phyloP scores from a whole-genome alignment of 73 alveolate genomes.

The Breviolum minutum region DNA sequence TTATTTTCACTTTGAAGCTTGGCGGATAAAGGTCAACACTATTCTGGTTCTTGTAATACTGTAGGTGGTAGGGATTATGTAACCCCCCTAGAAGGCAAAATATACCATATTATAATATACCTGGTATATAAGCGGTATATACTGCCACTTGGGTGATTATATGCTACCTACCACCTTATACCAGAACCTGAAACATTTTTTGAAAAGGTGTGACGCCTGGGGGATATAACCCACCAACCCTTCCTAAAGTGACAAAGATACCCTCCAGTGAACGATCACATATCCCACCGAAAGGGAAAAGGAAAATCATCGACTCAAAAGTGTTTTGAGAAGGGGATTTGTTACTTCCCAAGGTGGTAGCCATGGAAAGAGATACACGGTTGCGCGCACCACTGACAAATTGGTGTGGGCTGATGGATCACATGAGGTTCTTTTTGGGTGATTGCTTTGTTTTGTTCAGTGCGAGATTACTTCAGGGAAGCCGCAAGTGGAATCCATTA shows the following conservation, averaged over 20 bases:
- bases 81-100: too few species aligned
- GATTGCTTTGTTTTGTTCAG: too few species aligned
- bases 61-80: too few species aligned
- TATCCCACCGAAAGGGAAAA: background rate
- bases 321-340: background rate
- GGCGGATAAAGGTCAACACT: background rate
- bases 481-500: too few species aligned
- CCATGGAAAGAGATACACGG: background rate
- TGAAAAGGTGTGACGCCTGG: background rate
- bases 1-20: constrained; percentile 59
- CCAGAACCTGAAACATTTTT: too few species aligned
- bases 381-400: background rate
- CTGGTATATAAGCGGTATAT: background rate
- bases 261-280: too few species aligned
- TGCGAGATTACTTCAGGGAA: too few species aligned
- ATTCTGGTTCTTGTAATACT: background rate
- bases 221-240: background rate
- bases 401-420: too few species aligned
- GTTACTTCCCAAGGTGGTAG: background rate
- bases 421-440: too few species aligned
- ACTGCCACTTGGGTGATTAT: too few species aligned
- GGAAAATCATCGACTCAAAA: background rate
- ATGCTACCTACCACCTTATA: too few species aligned
- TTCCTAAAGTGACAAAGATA: background rate
- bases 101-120: background rate